These are phyloP conservation scores for Leccinum olivaceopallidum DNA, from an alignment of 768 basidiomycete species.

Conservation along the genomic window DNA sequence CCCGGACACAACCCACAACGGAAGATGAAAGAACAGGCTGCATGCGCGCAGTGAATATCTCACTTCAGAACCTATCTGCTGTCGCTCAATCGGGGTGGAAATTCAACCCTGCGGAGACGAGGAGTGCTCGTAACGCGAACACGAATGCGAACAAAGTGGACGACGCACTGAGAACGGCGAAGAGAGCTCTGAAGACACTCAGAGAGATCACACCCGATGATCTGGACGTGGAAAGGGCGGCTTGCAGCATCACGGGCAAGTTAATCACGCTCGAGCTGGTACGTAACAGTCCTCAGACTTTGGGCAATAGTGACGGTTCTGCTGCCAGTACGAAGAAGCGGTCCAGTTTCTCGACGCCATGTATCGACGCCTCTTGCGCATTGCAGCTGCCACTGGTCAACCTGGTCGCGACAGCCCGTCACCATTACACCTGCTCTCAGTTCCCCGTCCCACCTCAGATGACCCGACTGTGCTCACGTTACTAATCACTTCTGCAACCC, in stretches of 20 bases:
- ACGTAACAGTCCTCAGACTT: conserved; percentile 28
- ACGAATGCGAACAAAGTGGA: conserved; percentile 36
- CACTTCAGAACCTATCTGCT: conserved; percentile 56
- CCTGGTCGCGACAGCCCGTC: background rate
- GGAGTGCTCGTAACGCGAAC: conserved; percentile 19
- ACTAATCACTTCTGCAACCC: conserved; percentile 58
- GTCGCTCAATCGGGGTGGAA: conserved; percentile 65
- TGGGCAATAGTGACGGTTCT: background rate
- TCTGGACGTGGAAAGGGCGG: conserved; percentile 74
- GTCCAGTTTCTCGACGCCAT: conserved; percentile 46
- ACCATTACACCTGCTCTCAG: conserved; percentile 37
- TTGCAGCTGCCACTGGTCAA: conserved; percentile 1
- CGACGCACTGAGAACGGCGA: conserved; percentile 36
- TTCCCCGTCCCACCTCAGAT: conserved; percentile 42
- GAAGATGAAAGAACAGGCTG: conserved; percentile 44
- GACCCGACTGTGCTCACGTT: conserved; percentile 46
- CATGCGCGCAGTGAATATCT: conserved; percentile 66
- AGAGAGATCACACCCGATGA: conserved; percentile 46
- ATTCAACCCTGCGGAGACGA: conserved; percentile 29
- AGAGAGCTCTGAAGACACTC: conserved; percentile 46
- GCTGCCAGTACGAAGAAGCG: conserved; percentile 54
- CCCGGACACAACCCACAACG: conserved; percentile 6
- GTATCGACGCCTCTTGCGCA: conserved; percentile 40
- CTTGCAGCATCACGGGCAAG: conserved; percentile 65
- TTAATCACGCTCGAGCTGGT: conserved; percentile 72